Percentiles rank a stretch among this genome's conserved stretches.
phyloP scores from a whole-genome alignment of 2,329 filamentous ascomycete species.

The Verticillium isaacii region DNA sequence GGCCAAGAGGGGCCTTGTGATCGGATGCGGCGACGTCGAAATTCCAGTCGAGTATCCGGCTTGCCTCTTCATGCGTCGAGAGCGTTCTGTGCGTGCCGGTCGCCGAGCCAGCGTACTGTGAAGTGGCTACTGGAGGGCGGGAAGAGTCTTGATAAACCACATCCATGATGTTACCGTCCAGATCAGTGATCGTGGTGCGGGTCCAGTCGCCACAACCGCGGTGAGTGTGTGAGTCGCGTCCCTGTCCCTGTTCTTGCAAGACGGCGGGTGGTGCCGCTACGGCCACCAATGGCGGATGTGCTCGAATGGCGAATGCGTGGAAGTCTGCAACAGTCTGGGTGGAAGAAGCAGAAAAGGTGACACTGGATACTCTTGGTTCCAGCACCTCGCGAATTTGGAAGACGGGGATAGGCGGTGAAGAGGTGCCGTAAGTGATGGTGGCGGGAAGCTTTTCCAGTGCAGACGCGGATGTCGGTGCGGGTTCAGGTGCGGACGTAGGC shows the following conservation, averaged over 20 bases:
- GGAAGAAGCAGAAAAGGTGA: slow-evolving; percentile 65
- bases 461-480: slow-evolving; percentile 6
- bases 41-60: slow-evolving; percentile 45
- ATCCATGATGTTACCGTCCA: slow-evolving; percentile 81
- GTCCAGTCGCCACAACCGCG: slow-evolving; percentile 24
- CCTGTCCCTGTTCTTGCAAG: neutral
- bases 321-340: slow-evolving; percentile 65
- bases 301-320: slow-evolving; percentile 63
- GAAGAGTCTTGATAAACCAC: slow-evolving; percentile 54
- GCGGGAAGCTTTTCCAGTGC: slow-evolving; percentile 8
- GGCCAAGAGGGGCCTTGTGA: neutral
- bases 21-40: slow-evolving; percentile 33
- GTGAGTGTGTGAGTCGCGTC: neutral
- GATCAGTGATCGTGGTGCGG: slow-evolving; percentile 62
- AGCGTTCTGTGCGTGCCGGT: slow-evolving; percentile 24
- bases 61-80: slow-evolving; percentile 32
- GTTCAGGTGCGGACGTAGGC: neutral
- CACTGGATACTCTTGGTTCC: slow-evolving; percentile 36
- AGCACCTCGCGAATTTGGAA: slow-evolving; percentile 41
- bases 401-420: slow-evolving; percentile 27
- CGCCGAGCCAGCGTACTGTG: slow-evolving; percentile 27
- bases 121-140: slow-evolving; percentile 23
- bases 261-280: neutral
- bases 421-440: slow-evolving; percentile 38
- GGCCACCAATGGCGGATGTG: slow-evolving; percentile 33